These are phyloP conservation scores for Combretum micranthum DNA, from an alignment of 345 rosid species.

Conservation along the genomic window DNA sequence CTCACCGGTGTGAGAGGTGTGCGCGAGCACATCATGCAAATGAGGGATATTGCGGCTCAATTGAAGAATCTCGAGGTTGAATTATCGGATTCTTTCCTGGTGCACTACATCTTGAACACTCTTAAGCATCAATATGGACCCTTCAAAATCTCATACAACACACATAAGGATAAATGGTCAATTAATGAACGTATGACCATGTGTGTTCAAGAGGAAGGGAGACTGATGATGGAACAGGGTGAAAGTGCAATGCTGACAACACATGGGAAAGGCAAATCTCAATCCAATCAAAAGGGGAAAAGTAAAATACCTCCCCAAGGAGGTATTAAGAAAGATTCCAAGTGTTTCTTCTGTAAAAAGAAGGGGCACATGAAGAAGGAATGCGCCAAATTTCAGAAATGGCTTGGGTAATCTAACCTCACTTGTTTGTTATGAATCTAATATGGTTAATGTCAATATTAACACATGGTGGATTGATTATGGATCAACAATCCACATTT, in stretches of 20 bases:
- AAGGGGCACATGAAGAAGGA: too few relatives aligned
- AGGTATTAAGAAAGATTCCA: background rate
- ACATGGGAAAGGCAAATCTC: background rate
- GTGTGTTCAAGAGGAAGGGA: conserved; percentile 1
- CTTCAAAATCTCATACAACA: background rate
- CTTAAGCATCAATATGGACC: background rate
- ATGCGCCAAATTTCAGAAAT: background rate
- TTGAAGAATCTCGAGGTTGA: background rate
- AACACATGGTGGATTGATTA: too few relatives aligned
- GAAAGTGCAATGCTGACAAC: background rate
- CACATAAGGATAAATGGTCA: conserved; percentile 3
- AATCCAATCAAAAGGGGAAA: too few relatives aligned
- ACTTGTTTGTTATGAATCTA: background rate
- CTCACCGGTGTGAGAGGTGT: too few relatives aligned
- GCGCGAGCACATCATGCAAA: too few relatives aligned
- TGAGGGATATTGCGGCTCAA: background rate
- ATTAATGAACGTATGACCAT: conserved; percentile 1
- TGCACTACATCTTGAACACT: background rate
- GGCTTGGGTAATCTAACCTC: background rate
- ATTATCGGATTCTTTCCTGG: background rate
- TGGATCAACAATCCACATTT: too few relatives aligned
- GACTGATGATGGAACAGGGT: background rate
- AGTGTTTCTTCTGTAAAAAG: background rate
- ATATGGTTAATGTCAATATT: background rate
- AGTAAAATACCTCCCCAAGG: background rate